Evolutionary conservation across 2,329 filamentous ascomycete species (phyloP), one percentile per base, ranked within the genome.

Genomic region (Ceratocystis alfenasii): DNA sequence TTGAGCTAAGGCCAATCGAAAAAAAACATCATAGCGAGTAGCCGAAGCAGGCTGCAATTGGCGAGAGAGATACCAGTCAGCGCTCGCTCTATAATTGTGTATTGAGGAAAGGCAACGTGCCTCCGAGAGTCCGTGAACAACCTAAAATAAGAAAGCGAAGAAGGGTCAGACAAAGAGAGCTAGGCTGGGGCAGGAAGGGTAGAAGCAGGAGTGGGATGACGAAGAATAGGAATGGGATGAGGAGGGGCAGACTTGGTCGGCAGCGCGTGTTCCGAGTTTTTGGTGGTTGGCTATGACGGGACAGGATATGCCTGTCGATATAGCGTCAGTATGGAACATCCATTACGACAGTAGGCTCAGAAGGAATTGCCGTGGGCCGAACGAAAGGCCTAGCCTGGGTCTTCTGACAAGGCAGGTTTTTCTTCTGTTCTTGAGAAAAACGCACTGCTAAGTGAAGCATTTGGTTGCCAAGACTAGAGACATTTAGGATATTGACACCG

Each of bases 331-430:
- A 59, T 59, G 55, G 28, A 36, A 59, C 30, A 20, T 7, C 55
- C 55, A 59, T 59, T 59, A 12, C 55, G 55, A 59, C 55, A 36
- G 55, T 59, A 28, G 22, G 33, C 28, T 15, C 50, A 8, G 45
- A 65, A 65, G 53, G 63, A 65, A 65, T 65, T 65, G 63, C 63
- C 53, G 63, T 60, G 63, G 63, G 57, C 63, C 53, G 63, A 65
- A 65, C 22, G 63, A 59, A 59, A 59, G 28, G 55, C 36, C 28
- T 28, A 36, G 55, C 28, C 30, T 59, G 17, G 55, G 33, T 62
- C 44, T 62, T 62, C 44, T 44, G 60, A 45, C 41, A 28, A 62
- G 12, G 60, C 60, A 25, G 45, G 60, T 28, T 46, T 45, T 62
- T 45, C 15, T 22, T 22, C 20, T 10, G 15, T 17, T 2, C 25